Evolutionary conservation across 176 grass and related monocot species (phyloP).

Genomic region (Tuctoria greenei): DNA sequence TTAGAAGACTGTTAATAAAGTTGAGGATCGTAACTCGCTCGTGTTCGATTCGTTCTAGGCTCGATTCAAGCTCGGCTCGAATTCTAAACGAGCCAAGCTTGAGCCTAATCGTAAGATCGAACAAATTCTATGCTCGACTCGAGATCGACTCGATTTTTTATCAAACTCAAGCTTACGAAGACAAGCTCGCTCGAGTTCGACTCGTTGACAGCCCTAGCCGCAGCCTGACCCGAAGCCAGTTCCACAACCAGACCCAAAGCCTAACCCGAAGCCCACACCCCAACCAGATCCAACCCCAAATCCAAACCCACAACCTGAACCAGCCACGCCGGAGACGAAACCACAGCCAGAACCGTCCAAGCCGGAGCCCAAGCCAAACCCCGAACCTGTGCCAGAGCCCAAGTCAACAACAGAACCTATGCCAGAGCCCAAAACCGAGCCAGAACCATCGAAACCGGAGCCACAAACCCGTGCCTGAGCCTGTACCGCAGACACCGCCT

Average conservation of each 20-base stretch:
- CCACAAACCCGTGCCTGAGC: not conserved
- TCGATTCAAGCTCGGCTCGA: too few species aligned
- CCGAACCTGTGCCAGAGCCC: not conserved
- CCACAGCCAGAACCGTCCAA: not conserved
- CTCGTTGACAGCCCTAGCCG: too few species aligned
- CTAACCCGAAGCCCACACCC: not conserved
- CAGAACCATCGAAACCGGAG: not conserved
- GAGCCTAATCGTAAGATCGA: too few species aligned
- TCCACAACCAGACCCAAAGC: not conserved
- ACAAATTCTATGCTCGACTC: too few species aligned
- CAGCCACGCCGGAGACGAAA: not conserved
- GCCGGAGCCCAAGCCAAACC: not conserved
- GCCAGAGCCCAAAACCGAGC: not conserved
- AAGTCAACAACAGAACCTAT: not conserved
- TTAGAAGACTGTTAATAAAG: too few species aligned
- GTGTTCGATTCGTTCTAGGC: too few species aligned
- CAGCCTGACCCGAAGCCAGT: not conserved
- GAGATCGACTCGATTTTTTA: too few species aligned
- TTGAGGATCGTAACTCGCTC: too few species aligned
- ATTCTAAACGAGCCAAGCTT: too few species aligned
- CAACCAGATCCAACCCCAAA: not conserved
- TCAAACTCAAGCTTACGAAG: too few species aligned
- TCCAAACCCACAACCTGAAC: not conserved
- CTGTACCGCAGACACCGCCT: not conserved
- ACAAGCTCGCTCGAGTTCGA: too few species aligned